phyloP scores from a whole-genome alignment of 1,284 basidiomycete genomes.

The Gomphus bonarii region DNA sequence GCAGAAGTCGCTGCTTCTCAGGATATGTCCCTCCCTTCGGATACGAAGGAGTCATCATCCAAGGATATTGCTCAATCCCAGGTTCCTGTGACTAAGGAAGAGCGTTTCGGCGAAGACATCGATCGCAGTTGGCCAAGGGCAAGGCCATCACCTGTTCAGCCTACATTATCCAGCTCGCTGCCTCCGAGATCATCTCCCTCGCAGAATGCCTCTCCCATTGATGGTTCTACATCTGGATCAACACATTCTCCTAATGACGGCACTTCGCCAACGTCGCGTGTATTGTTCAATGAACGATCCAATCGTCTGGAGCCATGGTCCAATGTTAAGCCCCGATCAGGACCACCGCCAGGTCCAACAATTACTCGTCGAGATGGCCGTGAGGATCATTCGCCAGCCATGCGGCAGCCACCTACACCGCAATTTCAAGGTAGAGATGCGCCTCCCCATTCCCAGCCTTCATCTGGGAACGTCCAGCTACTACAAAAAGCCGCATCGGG shows the following conservation, averaged over 20 bases:
- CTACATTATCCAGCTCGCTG: conserved; percentile 22
- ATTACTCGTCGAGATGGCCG: conserved; percentile 20
- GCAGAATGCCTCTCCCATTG: conserved; percentile 19
- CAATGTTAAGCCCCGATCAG: conserved; percentile 11
- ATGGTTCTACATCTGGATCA: conserved; percentile 14
- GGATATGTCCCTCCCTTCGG: conserved; percentile 12
- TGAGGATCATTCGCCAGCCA: conserved; percentile 13
- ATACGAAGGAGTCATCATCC: conserved; percentile 6
- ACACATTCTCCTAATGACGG: conserved; percentile 30
- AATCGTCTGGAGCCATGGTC: conserved; percentile 65
- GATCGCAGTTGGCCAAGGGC: conserved; percentile 86
- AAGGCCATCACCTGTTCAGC: conserved; percentile 30
- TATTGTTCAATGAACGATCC: conserved; percentile 84
- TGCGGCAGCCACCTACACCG: conserved; percentile 26
- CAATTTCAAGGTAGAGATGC: conserved; percentile 34
- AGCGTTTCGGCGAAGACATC: conserved; percentile 80
- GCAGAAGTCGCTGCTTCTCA: conserved; percentile 14
- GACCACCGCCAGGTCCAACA: conserved; percentile 25
- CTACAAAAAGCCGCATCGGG: conserved; percentile 34
- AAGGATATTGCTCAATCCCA: conserved; percentile 16
- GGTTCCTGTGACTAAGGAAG: conserved; percentile 55
- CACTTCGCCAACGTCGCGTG: conserved; percentile 44
- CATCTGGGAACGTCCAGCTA: conserved; percentile 29
- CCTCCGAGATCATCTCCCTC: conserved; percentile 16
- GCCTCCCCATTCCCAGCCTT: conserved; percentile 30